These are phyloP conservation scores for Trapa incisa DNA, from an alignment of 345 rosid genomes.

Conservation along the genomic window DNA sequence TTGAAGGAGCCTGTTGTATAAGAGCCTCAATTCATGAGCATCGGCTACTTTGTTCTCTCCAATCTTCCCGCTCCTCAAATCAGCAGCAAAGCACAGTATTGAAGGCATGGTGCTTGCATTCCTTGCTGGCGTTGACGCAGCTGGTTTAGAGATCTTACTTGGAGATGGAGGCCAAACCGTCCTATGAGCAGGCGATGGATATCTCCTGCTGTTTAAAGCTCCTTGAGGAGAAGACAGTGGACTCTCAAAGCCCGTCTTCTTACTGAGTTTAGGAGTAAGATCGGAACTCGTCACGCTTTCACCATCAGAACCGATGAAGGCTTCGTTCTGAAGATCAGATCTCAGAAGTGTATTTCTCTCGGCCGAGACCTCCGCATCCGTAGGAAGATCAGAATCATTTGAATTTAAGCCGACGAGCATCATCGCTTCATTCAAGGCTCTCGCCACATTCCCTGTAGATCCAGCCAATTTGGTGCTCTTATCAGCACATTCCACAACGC, in stretches of 20 bases:
- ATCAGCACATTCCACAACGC: slow-evolving; percentile 40
- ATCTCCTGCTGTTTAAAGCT: slow-evolving; percentile 18
- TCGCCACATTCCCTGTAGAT: slow-evolving; percentile 29
- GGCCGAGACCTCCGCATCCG: not conserved
- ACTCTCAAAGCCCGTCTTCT: slow-evolving; percentile 48
- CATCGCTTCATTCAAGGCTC: slow-evolving; percentile 20
- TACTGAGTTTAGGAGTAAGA: slow-evolving; percentile 49
- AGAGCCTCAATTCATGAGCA: slow-evolving; percentile 79
- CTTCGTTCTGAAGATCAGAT: slow-evolving; percentile 42
- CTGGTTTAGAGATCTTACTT: slow-evolving; percentile 55
- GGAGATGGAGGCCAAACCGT: slow-evolving; percentile 66
- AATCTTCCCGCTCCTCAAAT: slow-evolving; percentile 70
- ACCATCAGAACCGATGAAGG: slow-evolving; percentile 51
- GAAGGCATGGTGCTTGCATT: slow-evolving; percentile 46
- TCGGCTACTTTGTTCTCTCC: slow-evolving; percentile 64
- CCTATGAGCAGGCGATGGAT: slow-evolving; percentile 52
- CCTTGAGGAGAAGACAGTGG: slow-evolving; percentile 34
- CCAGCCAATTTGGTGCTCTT: slow-evolving; percentile 41
- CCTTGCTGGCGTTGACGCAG: slow-evolving; percentile 44
- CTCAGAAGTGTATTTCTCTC: slow-evolving; percentile 13
- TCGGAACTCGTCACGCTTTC: slow-evolving; percentile 56
- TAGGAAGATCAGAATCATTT: not conserved
- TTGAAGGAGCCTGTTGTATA: slow-evolving; percentile 64
- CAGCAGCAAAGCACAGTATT: slow-evolving; percentile 76
- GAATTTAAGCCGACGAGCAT: slow-evolving; percentile 1